phyloP scores from a whole-genome alignment of 352 stramenopile species.

The Globisporangium spiculum region DNA sequence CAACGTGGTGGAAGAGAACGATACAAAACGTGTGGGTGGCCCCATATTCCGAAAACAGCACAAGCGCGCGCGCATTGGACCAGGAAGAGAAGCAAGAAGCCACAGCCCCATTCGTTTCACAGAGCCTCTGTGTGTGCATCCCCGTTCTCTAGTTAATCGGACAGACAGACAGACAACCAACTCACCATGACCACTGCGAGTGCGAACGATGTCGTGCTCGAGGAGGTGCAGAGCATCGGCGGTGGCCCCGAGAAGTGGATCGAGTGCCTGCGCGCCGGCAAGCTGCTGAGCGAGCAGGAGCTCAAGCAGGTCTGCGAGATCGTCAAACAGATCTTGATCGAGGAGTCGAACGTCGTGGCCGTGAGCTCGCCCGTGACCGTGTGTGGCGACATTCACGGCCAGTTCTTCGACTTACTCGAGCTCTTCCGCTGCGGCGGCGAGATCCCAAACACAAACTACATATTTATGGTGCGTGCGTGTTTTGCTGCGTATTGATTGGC shows the following conservation, averaged over 20 bases:
- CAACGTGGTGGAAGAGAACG: neutral
- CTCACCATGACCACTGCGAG: slow-evolving; percentile 42
- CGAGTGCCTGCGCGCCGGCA: slow-evolving; percentile 70
- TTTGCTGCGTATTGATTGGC: neutral
- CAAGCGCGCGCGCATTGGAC: neutral
- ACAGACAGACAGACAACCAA: neutral
- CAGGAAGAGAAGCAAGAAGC: neutral
- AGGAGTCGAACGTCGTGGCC: slow-evolving; percentile 90
- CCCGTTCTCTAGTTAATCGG: neutral
- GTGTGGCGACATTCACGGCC: slow-evolving; percentile 88
- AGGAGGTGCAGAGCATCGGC: slow-evolving; percentile 53
- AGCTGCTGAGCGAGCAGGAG: slow-evolving; percentile 83
- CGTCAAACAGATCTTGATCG: slow-evolving; percentile 89
- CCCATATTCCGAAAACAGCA: neutral
- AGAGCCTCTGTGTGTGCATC: neutral
- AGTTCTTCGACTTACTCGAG: slow-evolving; percentile 89
- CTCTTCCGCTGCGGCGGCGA: slow-evolving; percentile 86
- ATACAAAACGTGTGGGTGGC: neutral
- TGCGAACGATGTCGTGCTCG: slow-evolving; percentile 57
- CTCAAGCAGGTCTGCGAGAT: slow-evolving; percentile 89
- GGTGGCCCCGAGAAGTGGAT: slow-evolving; percentile 85
- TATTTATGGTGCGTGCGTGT: slow-evolving; percentile 76
- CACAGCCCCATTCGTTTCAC: neutral
- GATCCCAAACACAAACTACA: slow-evolving; percentile 86
- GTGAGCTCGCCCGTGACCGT: slow-evolving; percentile 89